These are phyloP conservation scores for Camellia sinensis DNA, from an alignment of 148 eudicot genomes.

Conservation along the genomic window DNA sequence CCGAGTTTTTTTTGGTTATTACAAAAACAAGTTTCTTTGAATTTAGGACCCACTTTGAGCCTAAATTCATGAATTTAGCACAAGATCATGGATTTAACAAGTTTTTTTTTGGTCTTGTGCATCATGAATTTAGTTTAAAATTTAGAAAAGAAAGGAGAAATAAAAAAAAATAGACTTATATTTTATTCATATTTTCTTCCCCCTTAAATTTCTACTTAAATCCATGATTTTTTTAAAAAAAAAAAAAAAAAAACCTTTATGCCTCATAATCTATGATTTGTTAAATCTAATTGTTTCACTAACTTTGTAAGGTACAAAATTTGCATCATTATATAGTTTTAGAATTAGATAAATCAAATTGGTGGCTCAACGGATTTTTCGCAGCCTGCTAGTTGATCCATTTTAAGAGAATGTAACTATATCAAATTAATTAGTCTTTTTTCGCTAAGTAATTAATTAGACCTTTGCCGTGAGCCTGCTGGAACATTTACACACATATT, in stretches of 20 bases:
- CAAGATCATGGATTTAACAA: too few species aligned
- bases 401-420: not conserved
- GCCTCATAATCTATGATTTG: not conserved
- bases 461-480: not conserved
- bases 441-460: too few species aligned
- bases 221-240: too few species aligned
- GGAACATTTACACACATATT: not conserved
- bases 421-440: not conserved
- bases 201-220: too few species aligned
- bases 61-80: too few species aligned
- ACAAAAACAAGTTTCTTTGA: too few species aligned
- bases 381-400: not conserved
- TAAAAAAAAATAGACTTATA: too few species aligned
- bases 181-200: too few species aligned
- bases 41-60: constrained; percentile 4
- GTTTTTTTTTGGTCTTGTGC: constrained; percentile 1
- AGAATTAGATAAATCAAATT: not conserved
- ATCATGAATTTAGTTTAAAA: too few species aligned
- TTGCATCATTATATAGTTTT: not conserved
- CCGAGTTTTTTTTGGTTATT: too few species aligned
- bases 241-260: too few species aligned
- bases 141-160: too few species aligned
- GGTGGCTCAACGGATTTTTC: not conserved
- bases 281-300: not conserved
- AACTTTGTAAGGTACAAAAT: constrained; percentile 8